These are phyloP conservation scores for Alternaria metachromatica DNA, from an alignment of 2,329 filamentous ascomycete species.

Conservation along the genomic window DNA sequence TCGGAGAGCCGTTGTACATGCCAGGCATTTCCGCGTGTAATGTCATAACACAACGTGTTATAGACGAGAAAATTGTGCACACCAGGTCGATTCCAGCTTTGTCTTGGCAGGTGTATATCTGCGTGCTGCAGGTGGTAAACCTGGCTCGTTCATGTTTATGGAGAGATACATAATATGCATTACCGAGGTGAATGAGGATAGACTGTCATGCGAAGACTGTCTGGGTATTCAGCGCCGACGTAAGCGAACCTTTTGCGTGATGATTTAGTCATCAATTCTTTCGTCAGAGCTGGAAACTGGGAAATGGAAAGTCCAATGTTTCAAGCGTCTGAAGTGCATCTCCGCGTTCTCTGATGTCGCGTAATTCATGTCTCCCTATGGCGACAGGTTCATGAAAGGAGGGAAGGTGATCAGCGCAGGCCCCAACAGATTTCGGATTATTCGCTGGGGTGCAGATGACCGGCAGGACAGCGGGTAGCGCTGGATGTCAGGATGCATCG, in stretches of 20 bases:
- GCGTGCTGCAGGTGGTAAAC: conserved; percentile 35
- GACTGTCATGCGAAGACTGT: conserved; percentile 35
- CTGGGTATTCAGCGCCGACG: conserved; percentile 22
- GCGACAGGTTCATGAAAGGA: conserved; percentile 22
- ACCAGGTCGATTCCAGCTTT: conserved; percentile 25
- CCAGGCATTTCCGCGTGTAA: conserved; percentile 29
- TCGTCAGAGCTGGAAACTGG: not conserved
- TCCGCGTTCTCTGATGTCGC: conserved; percentile 22
- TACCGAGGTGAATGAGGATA: conserved; percentile 32
- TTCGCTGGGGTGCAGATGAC: conserved; percentile 40
- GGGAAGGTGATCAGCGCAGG: conserved; percentile 35
- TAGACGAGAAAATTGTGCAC: conserved; percentile 29
- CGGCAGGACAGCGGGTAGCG: conserved; percentile 38
- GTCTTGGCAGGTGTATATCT: conserved; percentile 24
- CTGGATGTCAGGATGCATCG: conserved; percentile 26
- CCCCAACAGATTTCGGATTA: conserved; percentile 29
- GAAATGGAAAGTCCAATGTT: not conserved
- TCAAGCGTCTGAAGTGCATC: conserved; percentile 27
- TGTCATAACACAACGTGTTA: conserved; percentile 34
- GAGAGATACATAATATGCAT: conserved; percentile 37
- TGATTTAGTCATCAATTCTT: conserved; percentile 17
- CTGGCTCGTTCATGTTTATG: conserved; percentile 26
- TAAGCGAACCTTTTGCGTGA: conserved; percentile 38
- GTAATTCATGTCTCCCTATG: conserved; percentile 36
- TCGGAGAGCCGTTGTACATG: conserved; percentile 25